Base-by-base conservation (phyloP, 2,329 filamentous ascomycete genomes). In the Penicillium sp. region DNA sequence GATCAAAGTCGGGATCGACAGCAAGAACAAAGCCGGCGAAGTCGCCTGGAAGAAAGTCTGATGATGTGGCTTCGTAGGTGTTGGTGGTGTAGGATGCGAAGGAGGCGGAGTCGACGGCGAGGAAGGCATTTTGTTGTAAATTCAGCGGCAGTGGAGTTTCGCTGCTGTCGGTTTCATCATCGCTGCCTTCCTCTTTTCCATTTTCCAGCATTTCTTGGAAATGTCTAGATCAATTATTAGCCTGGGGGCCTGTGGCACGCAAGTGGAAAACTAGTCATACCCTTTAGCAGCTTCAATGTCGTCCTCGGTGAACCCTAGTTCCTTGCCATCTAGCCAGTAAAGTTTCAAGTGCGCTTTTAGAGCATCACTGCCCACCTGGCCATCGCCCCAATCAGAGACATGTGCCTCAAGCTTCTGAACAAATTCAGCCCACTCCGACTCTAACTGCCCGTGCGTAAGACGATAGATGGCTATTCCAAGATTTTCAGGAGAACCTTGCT, bases 261-360 rank as follows among this genome's bases (percentile, higher is more conserved):
- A 25, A n/a, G 15, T 31, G 20, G 28, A 6, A 12, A 12, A 8
- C n/a, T 2, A 11, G n/a, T 14, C 51, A 17, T 34, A 61, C 59
- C 34, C 55, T 41, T 48, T 60, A 12, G 47, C 51, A 42, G 50
- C 47, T 47, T 17, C 6, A 0, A 60, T 31, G 7, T 55, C 48
- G 7, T 20, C 8, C 14, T 22, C 4, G 2, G 53, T 50, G 22
- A 67, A 55, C 17, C 63, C 67, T 11, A 65, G 47, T 37, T 63
- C 64, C 34, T 60, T 61, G 34, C 64, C 50, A 58, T 68, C 64
- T 14, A 68, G 45, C 65, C 65, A 68, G 28, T 65, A 58, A 17
- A 69, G 17, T 48, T 67, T 63, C 28, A 67, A 45, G 1, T 55
- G 31, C 34, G 55, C 49, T 38, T 62, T 65, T n/a, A 69, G 45